Conservation (phyloP, 2,329 filamentous ascomycete species). For the Seiridium unicorne region DNA sequence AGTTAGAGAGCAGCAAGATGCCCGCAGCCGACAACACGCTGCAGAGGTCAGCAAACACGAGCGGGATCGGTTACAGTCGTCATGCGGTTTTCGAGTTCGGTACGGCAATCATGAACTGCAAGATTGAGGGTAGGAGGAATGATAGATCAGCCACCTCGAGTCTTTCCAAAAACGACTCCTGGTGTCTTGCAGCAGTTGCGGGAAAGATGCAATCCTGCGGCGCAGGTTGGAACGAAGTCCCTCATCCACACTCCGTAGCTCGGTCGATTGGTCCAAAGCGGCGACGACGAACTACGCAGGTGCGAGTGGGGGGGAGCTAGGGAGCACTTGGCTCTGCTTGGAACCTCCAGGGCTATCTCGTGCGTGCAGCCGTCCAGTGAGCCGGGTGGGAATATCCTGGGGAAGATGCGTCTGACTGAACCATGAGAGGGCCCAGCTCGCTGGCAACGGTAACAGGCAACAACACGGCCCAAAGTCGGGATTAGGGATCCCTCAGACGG, state of each 20-base stretch:
- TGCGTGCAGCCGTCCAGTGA: not conserved
- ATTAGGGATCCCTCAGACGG: not conserved
- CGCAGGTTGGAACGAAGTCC: constrained; percentile 3
- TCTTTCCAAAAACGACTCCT: not conserved
- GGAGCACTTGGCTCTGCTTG: too few relatives aligned
- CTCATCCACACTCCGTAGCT: not conserved
- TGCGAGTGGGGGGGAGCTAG: not conserved
- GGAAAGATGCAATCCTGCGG: constrained; percentile 3
- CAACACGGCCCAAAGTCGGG: not conserved
- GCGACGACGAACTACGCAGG: not conserved
- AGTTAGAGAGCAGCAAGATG: constrained; percentile 12
- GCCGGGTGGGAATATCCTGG: not conserved
- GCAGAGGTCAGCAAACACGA: not conserved
- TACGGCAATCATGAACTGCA: not conserved
- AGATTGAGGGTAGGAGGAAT: not conserved
- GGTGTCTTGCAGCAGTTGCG: not conserved
- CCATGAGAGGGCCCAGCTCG: not conserved
- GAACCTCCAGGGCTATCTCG: not conserved
- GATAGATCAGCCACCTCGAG: not conserved
- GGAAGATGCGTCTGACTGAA: not conserved
- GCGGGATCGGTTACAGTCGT: not conserved
- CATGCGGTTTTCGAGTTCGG: not conserved
- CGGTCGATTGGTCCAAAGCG: constrained; percentile 7
- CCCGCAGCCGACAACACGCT: constrained; percentile 7
- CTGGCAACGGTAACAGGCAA: not conserved